phyloP scores from a whole-genome alignment of 495 filamentous ascomycete genomes.

The Daldinia vernicosa region DNA sequence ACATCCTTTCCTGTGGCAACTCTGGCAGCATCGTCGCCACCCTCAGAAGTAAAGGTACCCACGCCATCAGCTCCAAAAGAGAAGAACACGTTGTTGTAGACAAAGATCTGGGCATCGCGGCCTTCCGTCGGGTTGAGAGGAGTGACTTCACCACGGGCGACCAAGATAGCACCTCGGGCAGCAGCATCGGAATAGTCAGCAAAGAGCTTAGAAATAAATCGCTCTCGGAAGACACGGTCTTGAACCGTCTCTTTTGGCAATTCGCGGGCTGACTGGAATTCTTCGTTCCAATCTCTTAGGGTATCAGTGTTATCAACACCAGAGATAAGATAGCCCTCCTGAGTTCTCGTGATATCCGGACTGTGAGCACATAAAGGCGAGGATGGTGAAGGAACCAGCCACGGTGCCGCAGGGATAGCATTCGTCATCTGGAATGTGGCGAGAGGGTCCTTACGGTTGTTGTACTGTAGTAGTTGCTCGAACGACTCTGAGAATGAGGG shows the following conservation, averaged over 20 bases:
- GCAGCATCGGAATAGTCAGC: conserved; percentile 98
- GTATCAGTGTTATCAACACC: conserved; percentile 94
- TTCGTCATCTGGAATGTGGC: conserved; percentile 95
- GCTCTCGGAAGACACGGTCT: conserved; percentile 94
- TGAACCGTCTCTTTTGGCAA: conserved; percentile 91
- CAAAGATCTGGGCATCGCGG: conserved; percentile 95
- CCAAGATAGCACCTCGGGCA: conserved; percentile 88
- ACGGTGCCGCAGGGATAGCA: conserved; percentile 88
- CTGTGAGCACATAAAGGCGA: conserved; percentile 74
- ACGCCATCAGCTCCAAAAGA: conserved; percentile 98
- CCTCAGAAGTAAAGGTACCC: conserved; percentile 94
- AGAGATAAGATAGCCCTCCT: conserved; percentile 89
- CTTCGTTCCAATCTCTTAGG: conserved; percentile 97
- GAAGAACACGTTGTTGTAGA: conserved; percentile 99
- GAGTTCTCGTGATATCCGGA: conserved; percentile 84
- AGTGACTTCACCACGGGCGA: conserved; percentile 91
- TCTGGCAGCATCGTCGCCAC: conserved; percentile 95
- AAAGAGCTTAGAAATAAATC: conserved; percentile 92
- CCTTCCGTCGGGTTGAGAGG: conserved; percentile 97
- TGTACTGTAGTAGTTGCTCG: conserved; percentile 76
- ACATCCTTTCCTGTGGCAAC: conserved; percentile 98
- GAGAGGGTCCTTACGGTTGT: conserved; percentile 83
- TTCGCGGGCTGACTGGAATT: conserved; percentile 96
- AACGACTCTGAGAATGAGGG: conserved; percentile 81
- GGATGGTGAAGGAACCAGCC: conserved; percentile 78